phyloP scores from a whole-genome alignment of 2,329 filamentous ascomycete species.

The Aspergillus terreus region DNA sequence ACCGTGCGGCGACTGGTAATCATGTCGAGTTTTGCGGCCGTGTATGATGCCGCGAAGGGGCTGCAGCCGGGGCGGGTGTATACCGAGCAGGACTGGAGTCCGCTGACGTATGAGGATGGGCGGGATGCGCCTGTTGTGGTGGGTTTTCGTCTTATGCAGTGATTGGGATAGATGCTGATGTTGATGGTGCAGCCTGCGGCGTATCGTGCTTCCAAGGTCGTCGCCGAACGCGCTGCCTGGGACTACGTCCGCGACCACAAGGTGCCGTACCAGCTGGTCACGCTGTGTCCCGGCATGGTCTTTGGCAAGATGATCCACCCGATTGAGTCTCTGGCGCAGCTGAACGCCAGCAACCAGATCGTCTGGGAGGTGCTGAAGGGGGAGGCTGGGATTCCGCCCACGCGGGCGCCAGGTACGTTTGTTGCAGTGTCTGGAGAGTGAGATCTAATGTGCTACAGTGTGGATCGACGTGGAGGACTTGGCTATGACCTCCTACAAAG shows the following conservation, averaged over 20 bases:
- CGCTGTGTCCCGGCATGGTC: constrained; percentile 25
- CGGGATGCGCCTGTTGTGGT: constrained; percentile 18
- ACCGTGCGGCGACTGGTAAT: constrained; percentile 21
- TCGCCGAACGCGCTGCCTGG: constrained; percentile 25
- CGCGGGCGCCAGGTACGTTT: constrained; percentile 22
- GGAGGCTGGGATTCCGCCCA: constrained; percentile 17
- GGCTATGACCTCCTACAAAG: constrained; percentile 13
- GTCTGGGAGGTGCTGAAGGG: constrained; percentile 25
- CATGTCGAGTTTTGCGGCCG: constrained; percentile 24
- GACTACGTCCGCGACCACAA: constrained; percentile 18
- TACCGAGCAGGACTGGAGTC: constrained; percentile 20
- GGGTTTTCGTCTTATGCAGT: background rate
- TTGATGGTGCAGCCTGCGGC: constrained; percentile 14
- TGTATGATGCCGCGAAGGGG: constrained; percentile 20
- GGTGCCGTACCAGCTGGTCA: constrained; percentile 15
- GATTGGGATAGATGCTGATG: background rate
- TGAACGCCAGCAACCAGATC: constrained; percentile 28
- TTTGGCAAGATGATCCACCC: constrained; percentile 24
- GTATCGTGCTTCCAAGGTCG: constrained; percentile 23
- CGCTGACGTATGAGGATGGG: constrained; percentile 21
- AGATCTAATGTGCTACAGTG: constrained; percentile 3
- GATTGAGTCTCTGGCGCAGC: constrained; percentile 14
- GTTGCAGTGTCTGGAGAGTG: background rate
- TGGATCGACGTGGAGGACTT: constrained; percentile 23
- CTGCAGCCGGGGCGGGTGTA: constrained; percentile 19